A percentile compares a stretch with the other conserved stretches of the same genome.
phyloP scores from a whole-genome alignment of 2,329 filamentous ascomycete genomes.

The Alternaria sp. region DNA sequence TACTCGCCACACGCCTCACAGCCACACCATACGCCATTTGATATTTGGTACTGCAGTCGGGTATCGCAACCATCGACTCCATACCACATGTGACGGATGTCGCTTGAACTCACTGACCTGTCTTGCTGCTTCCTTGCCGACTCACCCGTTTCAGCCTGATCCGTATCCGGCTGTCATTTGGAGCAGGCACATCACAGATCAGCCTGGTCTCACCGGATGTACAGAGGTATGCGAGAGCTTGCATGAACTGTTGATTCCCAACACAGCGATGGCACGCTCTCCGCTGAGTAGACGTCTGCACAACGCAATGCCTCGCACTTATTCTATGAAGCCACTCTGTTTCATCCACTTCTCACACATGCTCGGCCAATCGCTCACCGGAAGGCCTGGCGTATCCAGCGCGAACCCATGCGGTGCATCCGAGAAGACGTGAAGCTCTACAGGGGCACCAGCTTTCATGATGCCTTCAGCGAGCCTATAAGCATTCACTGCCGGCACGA shows the following conservation, averaged over 20 bases:
- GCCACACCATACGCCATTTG: not conserved
- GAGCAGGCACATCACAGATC: not conserved
- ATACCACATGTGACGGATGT: not conserved
- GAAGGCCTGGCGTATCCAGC: constrained; percentile 19
- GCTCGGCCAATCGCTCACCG: constrained; percentile 19
- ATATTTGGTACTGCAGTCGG: not conserved
- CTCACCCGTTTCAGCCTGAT: not conserved
- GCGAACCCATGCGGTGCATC: constrained; percentile 31
- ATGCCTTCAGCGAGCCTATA: constrained; percentile 23
- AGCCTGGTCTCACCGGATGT: too few relatives aligned
- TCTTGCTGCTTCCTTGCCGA: not conserved
- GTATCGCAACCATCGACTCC: not conserved
- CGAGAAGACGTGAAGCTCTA: constrained; percentile 28
- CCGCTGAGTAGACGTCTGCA: too few relatives aligned
- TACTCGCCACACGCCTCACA: not conserved
- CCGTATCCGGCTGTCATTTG: not conserved
- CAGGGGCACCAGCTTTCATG: constrained; percentile 6
- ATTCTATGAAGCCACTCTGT: constrained; percentile 15
- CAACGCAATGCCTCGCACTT: not conserved
- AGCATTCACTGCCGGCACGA: constrained; percentile 26
- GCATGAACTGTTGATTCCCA: rapidly evolving
- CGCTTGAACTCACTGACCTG: not conserved
- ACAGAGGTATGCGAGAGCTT: not conserved
- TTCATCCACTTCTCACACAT: constrained; percentile 26
- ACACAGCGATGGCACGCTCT: not conserved